phyloP scores from a whole-genome alignment of 2,329 filamentous ascomycete genomes.

The Arthrobotrys musiformis region DNA sequence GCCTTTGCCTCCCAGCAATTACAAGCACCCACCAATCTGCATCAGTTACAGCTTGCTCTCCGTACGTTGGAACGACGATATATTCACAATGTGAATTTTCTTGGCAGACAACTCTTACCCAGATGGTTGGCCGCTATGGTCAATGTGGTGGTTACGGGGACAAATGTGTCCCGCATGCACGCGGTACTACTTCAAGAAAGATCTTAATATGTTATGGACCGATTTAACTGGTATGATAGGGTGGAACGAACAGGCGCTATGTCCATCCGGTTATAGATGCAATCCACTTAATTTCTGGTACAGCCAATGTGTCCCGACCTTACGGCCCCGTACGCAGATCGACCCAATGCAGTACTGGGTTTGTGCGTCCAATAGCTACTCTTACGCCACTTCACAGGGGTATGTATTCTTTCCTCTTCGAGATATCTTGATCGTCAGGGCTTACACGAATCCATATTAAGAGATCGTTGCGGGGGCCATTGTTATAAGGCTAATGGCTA shows the following conservation, averaged over 20 bases:
- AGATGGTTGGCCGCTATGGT: slow-evolving; percentile 32
- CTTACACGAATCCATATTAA: neutral
- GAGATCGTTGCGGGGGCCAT: slow-evolving; percentile 45
- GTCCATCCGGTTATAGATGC: slow-evolving; percentile 47
- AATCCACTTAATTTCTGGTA: slow-evolving; percentile 53
- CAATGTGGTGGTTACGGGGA: slow-evolving; percentile 47
- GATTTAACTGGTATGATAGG: too few species aligned
- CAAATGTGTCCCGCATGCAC: slow-evolving; percentile 1
- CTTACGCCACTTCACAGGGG: slow-evolving; percentile 37
- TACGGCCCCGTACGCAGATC: slow-evolving; percentile 13
- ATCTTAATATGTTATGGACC: too few species aligned
- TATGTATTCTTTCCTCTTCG: slow-evolving; percentile 1
- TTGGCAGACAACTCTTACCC: slow-evolving; percentile 47
- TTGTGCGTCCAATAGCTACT: slow-evolving; percentile 24
- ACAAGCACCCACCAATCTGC: slow-evolving; percentile 14
- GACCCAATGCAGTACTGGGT: slow-evolving; percentile 42
- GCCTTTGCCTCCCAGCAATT: slow-evolving; percentile 32
- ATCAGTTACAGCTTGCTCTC: slow-evolving; percentile 36
- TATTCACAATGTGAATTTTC: slow-evolving; percentile 48
- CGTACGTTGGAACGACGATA: slow-evolving; percentile 28
- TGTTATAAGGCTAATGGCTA: slow-evolving; percentile 47
- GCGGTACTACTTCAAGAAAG: too few species aligned
- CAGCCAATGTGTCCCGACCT: slow-evolving; percentile 41
- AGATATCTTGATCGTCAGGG: neutral
- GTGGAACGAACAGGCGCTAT: slow-evolving; percentile 46